Percentiles rank a stretch among this genome's conserved stretches.
phyloP scores from a whole-genome alignment of 2,329 filamentous ascomycete genomes.

The Ophiostoma fasciatum region DNA sequence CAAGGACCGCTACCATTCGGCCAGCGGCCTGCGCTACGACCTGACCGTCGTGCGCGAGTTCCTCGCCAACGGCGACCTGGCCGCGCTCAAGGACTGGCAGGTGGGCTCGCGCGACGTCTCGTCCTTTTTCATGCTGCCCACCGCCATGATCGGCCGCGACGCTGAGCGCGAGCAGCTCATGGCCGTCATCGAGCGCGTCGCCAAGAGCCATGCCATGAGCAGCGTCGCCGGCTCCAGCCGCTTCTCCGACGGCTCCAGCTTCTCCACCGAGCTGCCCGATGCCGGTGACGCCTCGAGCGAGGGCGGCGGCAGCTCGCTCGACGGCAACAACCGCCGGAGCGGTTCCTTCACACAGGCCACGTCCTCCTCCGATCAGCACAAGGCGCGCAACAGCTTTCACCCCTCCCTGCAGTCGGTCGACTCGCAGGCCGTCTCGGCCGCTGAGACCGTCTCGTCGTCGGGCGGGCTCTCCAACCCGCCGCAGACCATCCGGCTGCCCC shows the following conservation, averaged over 20 bases:
- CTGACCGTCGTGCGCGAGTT: slow-evolving; percentile 59
- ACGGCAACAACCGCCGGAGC: slow-evolving; percentile 33
- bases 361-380: slow-evolving; percentile 28
- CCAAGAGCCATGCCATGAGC: slow-evolving; percentile 43
- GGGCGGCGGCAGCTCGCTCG: slow-evolving; percentile 38
- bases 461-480: too few species aligned
- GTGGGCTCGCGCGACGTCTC: slow-evolving; percentile 78
- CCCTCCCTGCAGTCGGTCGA: slow-evolving; percentile 26
- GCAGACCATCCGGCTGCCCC: slow-evolving; percentile 23
- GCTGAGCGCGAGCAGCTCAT: slow-evolving; percentile 57
- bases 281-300: slow-evolving; percentile 43
- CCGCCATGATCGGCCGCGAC: slow-evolving; percentile 64
- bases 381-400: slow-evolving; percentile 23
- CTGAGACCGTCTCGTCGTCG: too few species aligned
- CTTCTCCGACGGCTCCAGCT: slow-evolving; percentile 37
- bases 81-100: slow-evolving; percentile 56
- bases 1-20: slow-evolving; percentile 76
- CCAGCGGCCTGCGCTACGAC: slow-evolving; percentile 73
- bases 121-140: slow-evolving; percentile 79
- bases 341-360: slow-evolving; percentile 33
- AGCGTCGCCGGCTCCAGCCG: slow-evolving; percentile 27
- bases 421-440: slow-evolving; percentile 30
- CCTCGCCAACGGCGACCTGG: slow-evolving; percentile 58
- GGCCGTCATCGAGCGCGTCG: slow-evolving; percentile 61
- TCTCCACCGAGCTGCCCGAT: slow-evolving; percentile 35